Conservation (phyloP, 495 filamentous ascomycete genomes). For the Aspergillus conjunctus region DNA sequence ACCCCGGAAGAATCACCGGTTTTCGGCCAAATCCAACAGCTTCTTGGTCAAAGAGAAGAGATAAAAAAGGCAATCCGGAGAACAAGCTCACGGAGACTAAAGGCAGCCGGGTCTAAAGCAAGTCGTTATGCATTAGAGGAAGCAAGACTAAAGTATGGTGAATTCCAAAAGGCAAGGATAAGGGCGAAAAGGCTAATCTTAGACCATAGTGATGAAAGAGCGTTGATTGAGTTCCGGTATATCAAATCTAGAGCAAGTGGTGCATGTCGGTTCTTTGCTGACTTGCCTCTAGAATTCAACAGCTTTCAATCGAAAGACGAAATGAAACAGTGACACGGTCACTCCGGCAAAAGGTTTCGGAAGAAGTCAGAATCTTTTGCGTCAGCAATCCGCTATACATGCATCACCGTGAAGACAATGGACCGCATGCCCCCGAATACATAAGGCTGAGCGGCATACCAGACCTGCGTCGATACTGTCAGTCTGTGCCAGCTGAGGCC, state of each 20-base stretch:
- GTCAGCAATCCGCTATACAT: not conserved
- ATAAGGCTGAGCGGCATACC: not conserved
- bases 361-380: not conserved
- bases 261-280: not conserved
- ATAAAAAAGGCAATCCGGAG: not conserved
- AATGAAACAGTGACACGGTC: not conserved
- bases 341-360: not conserved
- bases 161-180: not conserved
- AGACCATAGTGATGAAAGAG: not conserved
- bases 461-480: conserved; percentile 4
- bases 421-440: not conserved
- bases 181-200: not conserved
- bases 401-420: not conserved
- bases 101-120: not conserved
- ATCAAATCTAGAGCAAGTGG: not conserved
- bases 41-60: not conserved
- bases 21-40: not conserved
- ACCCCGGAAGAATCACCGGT: not conserved
- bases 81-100: not conserved
- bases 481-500: conserved; percentile 7
- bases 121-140: not conserved
- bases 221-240: not conserved
- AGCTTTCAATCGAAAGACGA: not conserved
- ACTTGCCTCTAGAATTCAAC: not conserved
- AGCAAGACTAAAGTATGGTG: not conserved